phyloP scores from a whole-genome alignment of 1,284 basidiomycete species.

The Naganishia liquefaciens region DNA sequence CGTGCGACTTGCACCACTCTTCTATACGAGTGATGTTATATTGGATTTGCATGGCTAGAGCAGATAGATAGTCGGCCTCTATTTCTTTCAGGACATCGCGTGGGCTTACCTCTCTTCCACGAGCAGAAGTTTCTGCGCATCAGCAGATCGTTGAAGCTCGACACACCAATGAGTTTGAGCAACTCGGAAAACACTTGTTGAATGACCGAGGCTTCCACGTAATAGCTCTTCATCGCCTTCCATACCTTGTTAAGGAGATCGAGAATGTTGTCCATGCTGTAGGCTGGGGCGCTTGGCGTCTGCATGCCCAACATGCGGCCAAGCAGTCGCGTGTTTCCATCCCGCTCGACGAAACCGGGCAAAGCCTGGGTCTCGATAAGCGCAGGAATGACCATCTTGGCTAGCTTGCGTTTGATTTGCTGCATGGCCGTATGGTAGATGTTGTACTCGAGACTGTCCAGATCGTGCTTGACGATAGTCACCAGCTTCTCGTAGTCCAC shows the following conservation, averaged over 20 bases:
- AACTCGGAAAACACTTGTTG: conserved; percentile 92
- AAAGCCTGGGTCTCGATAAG: conserved; percentile 96
- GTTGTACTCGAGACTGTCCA: conserved; percentile 98
- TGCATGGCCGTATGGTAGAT: conserved; percentile 99
- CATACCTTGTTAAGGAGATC: conserved; percentile 97
- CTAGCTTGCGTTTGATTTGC: conserved; percentile 93
- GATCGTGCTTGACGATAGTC: conserved; percentile 95
- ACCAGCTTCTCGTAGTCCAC: conserved; percentile 95
- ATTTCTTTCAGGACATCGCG: neutral
- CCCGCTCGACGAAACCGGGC: conserved; percentile 95
- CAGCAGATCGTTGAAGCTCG: conserved; percentile 96
- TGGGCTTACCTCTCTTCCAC: conserved; percentile 88
- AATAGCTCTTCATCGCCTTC: conserved; percentile 98
- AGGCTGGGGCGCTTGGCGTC: conserved; percentile 81
- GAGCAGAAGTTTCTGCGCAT: conserved; percentile 99
- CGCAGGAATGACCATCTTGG: conserved; percentile 98
- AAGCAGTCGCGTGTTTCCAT: conserved; percentile 84
- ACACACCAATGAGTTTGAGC: conserved; percentile 93
- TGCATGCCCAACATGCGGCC: conserved; percentile 77
- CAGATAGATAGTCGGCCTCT: neutral
- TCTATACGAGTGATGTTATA: conserved; percentile 98
- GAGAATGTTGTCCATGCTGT: conserved; percentile 97
- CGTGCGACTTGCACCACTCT: conserved; percentile 89
- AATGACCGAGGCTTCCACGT: conserved; percentile 96
- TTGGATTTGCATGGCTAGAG: conserved; percentile 94